Percentiles rank a stretch among this genome's conserved stretches.
Evolutionary conservation across 75 land plant genomes (phyloP).

Genomic region (Isoetes taiwanensis): DNA sequence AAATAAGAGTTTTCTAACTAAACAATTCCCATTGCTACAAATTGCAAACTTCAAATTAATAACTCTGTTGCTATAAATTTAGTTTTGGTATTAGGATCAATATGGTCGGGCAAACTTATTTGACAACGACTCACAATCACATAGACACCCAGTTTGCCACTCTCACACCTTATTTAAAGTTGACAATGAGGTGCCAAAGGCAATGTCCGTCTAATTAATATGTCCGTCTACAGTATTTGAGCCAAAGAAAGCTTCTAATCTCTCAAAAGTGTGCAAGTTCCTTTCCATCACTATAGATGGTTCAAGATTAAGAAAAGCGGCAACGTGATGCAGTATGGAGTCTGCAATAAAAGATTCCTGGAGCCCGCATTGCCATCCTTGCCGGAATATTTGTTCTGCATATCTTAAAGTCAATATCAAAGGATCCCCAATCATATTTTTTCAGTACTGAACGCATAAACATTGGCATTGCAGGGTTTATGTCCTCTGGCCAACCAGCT

Average conservation of each 20-base stretch:
- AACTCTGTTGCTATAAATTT: too few relatives aligned
- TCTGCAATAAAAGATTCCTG: conserved; percentile 77
- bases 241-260: conserved; percentile 32
- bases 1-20: too few relatives aligned
- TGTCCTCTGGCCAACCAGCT: conserved; percentile 53
- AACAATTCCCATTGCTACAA: too few relatives aligned
- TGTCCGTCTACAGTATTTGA: conserved; percentile 20
- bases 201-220: conserved; percentile 40
- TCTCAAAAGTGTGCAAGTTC: conserved; percentile 50
- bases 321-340: conserved; percentile 69
- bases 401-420: conserved; percentile 45
- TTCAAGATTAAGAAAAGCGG: conserved; percentile 40
- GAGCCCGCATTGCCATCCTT: conserved; percentile 75
- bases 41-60: too few relatives aligned
- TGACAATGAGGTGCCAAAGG: too few relatives aligned
- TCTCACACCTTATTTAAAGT: too few relatives aligned
- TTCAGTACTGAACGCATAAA: conserved; percentile 28
- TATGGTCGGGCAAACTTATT: too few relatives aligned
- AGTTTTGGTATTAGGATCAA: too few relatives aligned
- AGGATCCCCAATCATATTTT: conserved; percentile 74
- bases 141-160: too few relatives aligned
- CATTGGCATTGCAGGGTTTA: conserved; percentile 32
- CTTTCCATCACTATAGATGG: conserved; percentile 31
- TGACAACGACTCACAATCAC: too few relatives aligned
- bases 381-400: conserved; percentile 69